Evolutionary conservation across 306 rosid species (phyloP).

Genomic region (Vicia faba): DNA sequence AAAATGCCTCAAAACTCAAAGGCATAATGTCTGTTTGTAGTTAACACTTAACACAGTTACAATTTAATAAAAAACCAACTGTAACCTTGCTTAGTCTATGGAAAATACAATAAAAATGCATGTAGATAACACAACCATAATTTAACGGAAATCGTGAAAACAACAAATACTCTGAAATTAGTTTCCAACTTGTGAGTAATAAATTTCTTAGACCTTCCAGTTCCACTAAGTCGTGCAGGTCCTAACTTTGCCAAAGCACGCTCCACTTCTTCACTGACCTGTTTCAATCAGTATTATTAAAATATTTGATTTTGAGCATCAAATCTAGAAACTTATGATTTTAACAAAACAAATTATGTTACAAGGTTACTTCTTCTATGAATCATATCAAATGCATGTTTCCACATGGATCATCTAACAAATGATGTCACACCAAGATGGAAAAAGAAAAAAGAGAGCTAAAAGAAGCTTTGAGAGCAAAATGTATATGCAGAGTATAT

Average conservation of each 20-base stretch:
- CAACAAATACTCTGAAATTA: slow-evolving; percentile 22
- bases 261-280: slow-evolving; percentile 98
- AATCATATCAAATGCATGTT: slow-evolving; percentile 22
- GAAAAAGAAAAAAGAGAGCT: no score
- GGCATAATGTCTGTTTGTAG: background rate
- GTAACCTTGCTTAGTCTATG: slow-evolving; percentile 25
- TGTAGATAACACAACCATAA: slow-evolving; percentile 7
- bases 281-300: slow-evolving; percentile 40
- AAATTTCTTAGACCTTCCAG: slow-evolving; percentile 64
- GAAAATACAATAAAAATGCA: slow-evolving; percentile 24
- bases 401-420: slow-evolving; percentile 7
- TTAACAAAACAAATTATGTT: slow-evolving; percentile 14
- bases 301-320: slow-evolving; percentile 33
- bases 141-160: slow-evolving; percentile 20
- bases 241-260: slow-evolving; percentile 91
- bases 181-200: slow-evolving; percentile 30
- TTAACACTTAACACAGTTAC: background rate
- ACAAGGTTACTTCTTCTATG: slow-evolving; percentile 7
- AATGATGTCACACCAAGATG: no score
- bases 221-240: slow-evolving; percentile 72
- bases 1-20: slow-evolving; percentile 19
- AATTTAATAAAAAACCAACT: background rate
- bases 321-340: slow-evolving; percentile 17
- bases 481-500: slow-evolving; percentile 5
- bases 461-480: background rate